These are phyloP conservation scores for Tolypocladium ovalisporum DNA, from an alignment of 2,329 filamentous ascomycete genomes.

Conservation along the genomic window DNA sequence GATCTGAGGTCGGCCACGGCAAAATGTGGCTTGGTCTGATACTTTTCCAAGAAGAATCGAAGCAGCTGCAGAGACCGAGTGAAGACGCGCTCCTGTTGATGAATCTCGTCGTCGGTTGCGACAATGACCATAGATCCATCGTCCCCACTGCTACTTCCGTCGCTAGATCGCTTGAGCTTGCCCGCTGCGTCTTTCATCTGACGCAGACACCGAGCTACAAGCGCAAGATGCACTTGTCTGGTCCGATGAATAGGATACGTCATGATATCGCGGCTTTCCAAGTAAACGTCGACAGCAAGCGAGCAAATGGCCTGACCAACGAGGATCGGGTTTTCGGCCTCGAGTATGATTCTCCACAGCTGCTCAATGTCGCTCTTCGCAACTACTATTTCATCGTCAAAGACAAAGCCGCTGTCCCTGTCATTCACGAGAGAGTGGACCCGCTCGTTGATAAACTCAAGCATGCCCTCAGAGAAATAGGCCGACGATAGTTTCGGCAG, in stretches of 20 bases:
- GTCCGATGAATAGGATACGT: constrained; percentile 38
- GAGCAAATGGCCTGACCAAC: constrained; percentile 57
- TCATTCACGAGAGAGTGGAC: constrained; percentile 37
- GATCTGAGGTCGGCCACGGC: constrained; percentile 46
- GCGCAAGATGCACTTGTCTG: constrained; percentile 51
- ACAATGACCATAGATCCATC: constrained; percentile 43
- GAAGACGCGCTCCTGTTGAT: constrained; percentile 47
- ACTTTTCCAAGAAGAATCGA: constrained; percentile 53
- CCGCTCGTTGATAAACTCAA: constrained; percentile 49
- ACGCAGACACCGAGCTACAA: constrained; percentile 63
- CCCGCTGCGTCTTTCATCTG: constrained; percentile 55
- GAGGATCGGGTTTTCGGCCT: constrained; percentile 52
- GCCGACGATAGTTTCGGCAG: constrained; percentile 45
- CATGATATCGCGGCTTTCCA: constrained; percentile 43
- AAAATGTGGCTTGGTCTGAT: constrained; percentile 51
- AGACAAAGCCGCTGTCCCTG: constrained; percentile 25
- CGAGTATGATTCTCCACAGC: constrained; percentile 75
- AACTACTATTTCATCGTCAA: constrained; percentile 41
- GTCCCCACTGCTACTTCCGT: constrained; percentile 30
- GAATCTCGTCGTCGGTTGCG: constrained; percentile 33
- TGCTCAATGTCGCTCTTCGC: constrained; percentile 51
- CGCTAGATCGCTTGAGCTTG: constrained; percentile 35
- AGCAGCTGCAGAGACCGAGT: constrained; percentile 59
- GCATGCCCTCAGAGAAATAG: constrained; percentile 49
- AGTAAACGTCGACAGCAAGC: constrained; percentile 61